A percentile compares a stretch with the other conserved stretches of the same genome.
Evolutionary conservation across 2,329 filamentous ascomycete species (phyloP).

Genomic region (Hymenoscyphus repandus): DNA sequence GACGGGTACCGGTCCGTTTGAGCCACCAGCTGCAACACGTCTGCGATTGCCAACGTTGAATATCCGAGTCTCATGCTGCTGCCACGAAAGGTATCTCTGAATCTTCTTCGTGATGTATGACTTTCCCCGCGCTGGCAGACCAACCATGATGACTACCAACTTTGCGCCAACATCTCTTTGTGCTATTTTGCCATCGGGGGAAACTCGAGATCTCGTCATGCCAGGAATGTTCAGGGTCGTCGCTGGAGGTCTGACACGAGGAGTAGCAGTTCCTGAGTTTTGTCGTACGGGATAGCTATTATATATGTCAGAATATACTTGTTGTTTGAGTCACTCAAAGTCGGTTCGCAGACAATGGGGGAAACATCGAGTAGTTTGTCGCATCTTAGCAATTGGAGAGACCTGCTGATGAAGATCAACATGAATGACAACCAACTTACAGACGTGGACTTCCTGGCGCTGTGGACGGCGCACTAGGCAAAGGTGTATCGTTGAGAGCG

Average conservation of each 20-base stretch:
- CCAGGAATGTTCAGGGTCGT: slow-evolving; percentile 96
- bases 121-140: slow-evolving; percentile 89
- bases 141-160: slow-evolving; percentile 97
- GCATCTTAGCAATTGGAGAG: background rate
- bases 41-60: slow-evolving; percentile 96
- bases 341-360: background rate
- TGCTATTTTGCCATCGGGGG: slow-evolving; percentile 90
- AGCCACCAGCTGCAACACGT: slow-evolving; percentile 66
- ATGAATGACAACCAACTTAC: slow-evolving; percentile 19
- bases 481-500: slow-evolving; percentile 20
- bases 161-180: slow-evolving; percentile 93
- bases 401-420: background rate
- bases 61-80: slow-evolving; percentile 91
- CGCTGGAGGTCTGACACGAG: slow-evolving; percentile 72
- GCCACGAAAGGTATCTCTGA: slow-evolving; percentile 90
- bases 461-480: slow-evolving; percentile 25
- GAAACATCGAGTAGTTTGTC: background rate
- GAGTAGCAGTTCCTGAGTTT: slow-evolving; percentile 72
- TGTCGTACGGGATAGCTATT: slow-evolving; percentile 61
- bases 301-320: slow-evolving; percentile 8
- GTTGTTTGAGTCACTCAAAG: background rate
- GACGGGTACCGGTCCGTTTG: slow-evolving; percentile 18
- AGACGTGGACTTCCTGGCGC: slow-evolving; percentile 30
- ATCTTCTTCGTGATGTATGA: slow-evolving; percentile 99
- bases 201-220: slow-evolving; percentile 90